phyloP scores from a whole-genome alignment of 768 basidiomycete genomes.

The Suillus subalutaceus region DNA sequence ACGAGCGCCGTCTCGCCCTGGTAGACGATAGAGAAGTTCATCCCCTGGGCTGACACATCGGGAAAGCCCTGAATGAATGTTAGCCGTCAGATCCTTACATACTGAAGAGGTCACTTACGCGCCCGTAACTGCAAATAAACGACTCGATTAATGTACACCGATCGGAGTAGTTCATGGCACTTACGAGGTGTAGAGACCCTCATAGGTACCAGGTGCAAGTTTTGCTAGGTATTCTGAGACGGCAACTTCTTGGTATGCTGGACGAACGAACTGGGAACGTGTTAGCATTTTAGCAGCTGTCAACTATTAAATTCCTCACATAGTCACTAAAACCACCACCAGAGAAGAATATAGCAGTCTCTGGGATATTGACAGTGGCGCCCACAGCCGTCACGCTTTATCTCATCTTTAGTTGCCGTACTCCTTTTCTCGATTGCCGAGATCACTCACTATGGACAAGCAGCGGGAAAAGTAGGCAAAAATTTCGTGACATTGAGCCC shows the following conservation, averaged over 20 bases:
- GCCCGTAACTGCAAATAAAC: conserved; percentile 41
- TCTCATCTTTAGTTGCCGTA: background rate
- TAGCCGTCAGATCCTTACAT: background rate
- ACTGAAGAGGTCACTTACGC: conserved; percentile 41
- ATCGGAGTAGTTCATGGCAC: conserved; percentile 26
- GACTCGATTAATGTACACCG: conserved; percentile 17
- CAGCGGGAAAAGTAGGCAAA: conserved; percentile 62
- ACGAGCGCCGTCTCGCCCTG: conserved; percentile 30
- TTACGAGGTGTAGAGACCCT: conserved; percentile 63
- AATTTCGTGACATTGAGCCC: conserved; percentile 58
- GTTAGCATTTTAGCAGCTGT: conserved; percentile 12
- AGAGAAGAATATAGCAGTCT: conserved; percentile 63
- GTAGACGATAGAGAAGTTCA: conserved; percentile 51
- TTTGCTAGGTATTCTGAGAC: conserved; percentile 48
- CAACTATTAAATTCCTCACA: conserved; percentile 32
- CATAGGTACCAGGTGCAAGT: conserved; percentile 52
- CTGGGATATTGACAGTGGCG: conserved; percentile 62
- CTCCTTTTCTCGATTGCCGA: background rate
- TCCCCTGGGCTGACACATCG: conserved; percentile 66
- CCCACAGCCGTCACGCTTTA: conserved; percentile 73
- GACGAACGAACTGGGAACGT: conserved; percentile 49
- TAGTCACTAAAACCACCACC: conserved; percentile 78
- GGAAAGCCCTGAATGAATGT: conserved; percentile 49
- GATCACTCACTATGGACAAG: conserved; percentile 53
- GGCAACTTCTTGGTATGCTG: conserved; percentile 52